A percentile compares a stretch with the other conserved stretches of the same genome.
Conservation (phyloP, 768 basidiomycete species). For the Floccularia luteovirens region DNA sequence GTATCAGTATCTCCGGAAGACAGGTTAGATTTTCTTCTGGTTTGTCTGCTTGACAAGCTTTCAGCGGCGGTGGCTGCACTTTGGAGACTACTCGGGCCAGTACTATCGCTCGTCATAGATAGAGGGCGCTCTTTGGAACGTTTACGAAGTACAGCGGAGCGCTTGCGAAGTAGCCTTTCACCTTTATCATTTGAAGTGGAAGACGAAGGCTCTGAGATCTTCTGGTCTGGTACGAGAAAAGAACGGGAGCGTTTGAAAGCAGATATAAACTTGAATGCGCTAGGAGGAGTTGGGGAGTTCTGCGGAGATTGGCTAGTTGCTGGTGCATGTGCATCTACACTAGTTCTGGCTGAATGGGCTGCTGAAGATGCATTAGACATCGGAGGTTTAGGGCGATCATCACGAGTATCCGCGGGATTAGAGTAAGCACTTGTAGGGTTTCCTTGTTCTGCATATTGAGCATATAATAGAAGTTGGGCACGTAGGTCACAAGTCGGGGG, state of each 20-base stretch:
- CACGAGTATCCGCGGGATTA: slow-evolving; percentile 41
- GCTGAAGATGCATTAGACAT: slow-evolving; percentile 52
- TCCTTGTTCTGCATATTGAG: slow-evolving; percentile 69
- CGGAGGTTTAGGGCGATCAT: slow-evolving; percentile 33
- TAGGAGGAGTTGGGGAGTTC: slow-evolving; percentile 25
- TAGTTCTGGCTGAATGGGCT: slow-evolving; percentile 30
- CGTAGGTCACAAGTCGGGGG: slow-evolving; percentile 79
- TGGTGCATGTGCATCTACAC: slow-evolving; percentile 39
- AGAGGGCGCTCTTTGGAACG: slow-evolving; percentile 37
- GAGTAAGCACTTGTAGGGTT: slow-evolving; percentile 45
- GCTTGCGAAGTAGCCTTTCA: slow-evolving; percentile 14
- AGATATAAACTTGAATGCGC: slow-evolving; percentile 57
- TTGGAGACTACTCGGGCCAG: slow-evolving; percentile 49
- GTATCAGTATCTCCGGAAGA: slow-evolving; percentile 8
- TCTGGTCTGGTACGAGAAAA: slow-evolving; percentile 29
- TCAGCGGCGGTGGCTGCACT: slow-evolving; percentile 47
- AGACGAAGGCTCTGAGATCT: slow-evolving; percentile 21
- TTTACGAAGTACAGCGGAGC: slow-evolving; percentile 20
- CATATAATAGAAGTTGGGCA: slow-evolving; percentile 70
- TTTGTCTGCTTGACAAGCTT: slow-evolving; percentile 22
- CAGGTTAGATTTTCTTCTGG: slow-evolving; percentile 4
- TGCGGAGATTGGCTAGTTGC: too few relatives aligned
- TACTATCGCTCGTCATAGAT: slow-evolving; percentile 55
- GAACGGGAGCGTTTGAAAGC: slow-evolving; percentile 59
- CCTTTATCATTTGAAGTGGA: slow-evolving; percentile 19